phyloP scores from a whole-genome alignment of 2,329 filamentous ascomycete genomes.

The Stemphylium lycopersici region DNA sequence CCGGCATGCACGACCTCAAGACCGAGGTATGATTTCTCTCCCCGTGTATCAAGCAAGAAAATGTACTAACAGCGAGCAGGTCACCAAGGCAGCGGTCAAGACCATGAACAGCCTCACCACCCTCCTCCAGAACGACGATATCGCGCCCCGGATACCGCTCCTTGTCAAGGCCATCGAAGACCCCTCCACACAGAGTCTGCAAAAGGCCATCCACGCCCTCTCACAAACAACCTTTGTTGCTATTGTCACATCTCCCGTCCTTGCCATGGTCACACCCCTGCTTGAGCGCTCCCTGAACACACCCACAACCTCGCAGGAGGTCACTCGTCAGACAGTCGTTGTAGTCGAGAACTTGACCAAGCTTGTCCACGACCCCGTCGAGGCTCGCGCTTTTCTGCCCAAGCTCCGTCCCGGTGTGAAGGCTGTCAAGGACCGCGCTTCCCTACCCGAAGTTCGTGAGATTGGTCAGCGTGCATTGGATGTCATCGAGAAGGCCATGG shows the following conservation, averaged over 20 bases:
- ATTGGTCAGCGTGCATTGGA: slow-evolving; percentile 80
- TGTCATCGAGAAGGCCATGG: slow-evolving; percentile 95
- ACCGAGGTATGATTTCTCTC: slow-evolving; percentile 60
- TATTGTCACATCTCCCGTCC: slow-evolving; percentile 90
- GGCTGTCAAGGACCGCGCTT: slow-evolving; percentile 83
- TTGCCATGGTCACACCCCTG: slow-evolving; percentile 91
- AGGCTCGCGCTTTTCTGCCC: slow-evolving; percentile 92
- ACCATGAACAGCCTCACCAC: slow-evolving; percentile 91
- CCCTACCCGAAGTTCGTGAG: slow-evolving; percentile 92
- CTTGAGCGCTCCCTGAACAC: slow-evolving; percentile 93
- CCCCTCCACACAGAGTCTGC: slow-evolving; percentile 82
- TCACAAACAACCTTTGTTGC: slow-evolving; percentile 99
- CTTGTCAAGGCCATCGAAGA: slow-evolving; percentile 95
- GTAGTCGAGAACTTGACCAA: slow-evolving; percentile 98
- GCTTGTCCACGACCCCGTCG: slow-evolving; percentile 92
- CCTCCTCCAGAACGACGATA: slow-evolving; percentile 95
- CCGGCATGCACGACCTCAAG: slow-evolving; percentile 97
- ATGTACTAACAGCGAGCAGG: slow-evolving; percentile 41
- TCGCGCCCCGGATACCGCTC: slow-evolving; percentile 87
- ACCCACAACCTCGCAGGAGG: slow-evolving; percentile 88
- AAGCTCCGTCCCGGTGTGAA: slow-evolving; percentile 95
- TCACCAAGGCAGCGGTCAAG: slow-evolving; percentile 82
- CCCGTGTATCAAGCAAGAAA: slow-evolving; percentile 39
- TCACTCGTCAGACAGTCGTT: slow-evolving; percentile 91
- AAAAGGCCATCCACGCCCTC: slow-evolving; percentile 95